phyloP scores from a whole-genome alignment of 805 yeast species.

The Jamesozyma gamospora region DNA sequence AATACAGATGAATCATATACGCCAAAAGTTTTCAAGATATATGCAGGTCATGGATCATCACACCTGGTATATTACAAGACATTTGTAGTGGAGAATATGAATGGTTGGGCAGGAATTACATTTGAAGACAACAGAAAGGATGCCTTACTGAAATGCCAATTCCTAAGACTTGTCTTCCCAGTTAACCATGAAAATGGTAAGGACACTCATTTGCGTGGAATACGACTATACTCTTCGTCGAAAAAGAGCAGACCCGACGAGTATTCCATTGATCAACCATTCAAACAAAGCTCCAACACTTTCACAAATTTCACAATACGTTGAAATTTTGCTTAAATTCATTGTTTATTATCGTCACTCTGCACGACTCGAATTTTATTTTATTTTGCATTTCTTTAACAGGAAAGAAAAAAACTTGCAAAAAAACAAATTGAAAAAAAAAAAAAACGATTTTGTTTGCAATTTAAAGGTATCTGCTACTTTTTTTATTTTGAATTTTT shows the following conservation, averaged over 20 bases:
- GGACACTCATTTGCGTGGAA: slow-evolving; percentile 79
- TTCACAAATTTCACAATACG: neutral
- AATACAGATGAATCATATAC: slow-evolving; percentile 84
- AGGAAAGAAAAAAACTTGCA: too few relatives aligned
- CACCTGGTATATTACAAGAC: slow-evolving; percentile 23
- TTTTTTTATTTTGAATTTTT: too few relatives aligned
- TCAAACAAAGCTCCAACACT: neutral
- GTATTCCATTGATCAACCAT: neutral
- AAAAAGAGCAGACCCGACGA: neutral
- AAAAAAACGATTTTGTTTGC: too few relatives aligned
- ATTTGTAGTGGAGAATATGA: slow-evolving; percentile 19
- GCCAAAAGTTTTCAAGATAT: slow-evolving; percentile 38
- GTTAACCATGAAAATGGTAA: slow-evolving; percentile 89
- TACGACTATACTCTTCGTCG: slow-evolving; percentile 31
- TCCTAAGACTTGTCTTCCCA: slow-evolving; percentile 23
- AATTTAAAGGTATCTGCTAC: too few relatives aligned
- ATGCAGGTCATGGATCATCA: slow-evolving; percentile 24
- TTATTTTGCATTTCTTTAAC: too few relatives aligned
- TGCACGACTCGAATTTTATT: too few relatives aligned
- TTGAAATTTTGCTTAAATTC: too few relatives aligned
- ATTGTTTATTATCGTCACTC: too few relatives aligned
- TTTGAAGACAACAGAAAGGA: slow-evolving; percentile 21
- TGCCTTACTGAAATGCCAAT: slow-evolving; percentile 21
- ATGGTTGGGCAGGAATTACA: slow-evolving; percentile 26
- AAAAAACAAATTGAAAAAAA: too few relatives aligned